Conservation (phyloP, 2,329 filamentous ascomycete genomes). For the Arthrobotrys megalospora region DNA sequence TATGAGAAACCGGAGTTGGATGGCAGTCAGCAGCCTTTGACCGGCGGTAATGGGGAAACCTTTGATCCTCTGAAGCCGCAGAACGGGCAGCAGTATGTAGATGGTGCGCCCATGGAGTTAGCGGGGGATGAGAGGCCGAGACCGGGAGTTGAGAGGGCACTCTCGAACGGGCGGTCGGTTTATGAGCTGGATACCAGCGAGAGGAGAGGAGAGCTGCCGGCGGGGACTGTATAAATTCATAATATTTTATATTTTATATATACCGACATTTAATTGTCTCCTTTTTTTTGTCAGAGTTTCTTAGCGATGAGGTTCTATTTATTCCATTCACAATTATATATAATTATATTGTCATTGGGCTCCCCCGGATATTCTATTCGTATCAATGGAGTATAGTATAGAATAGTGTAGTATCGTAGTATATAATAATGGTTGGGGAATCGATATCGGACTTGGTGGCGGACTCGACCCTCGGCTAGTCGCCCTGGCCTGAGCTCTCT, state of each 20-base stretch:
- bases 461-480: conserved; percentile 43
- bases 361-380: conserved; percentile 5
- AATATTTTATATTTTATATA: not conserved
- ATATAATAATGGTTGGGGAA: not conserved
- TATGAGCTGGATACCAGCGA: conserved; percentile 39
- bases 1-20: conserved; percentile 58
- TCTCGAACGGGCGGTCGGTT: conserved; percentile 12
- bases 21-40: conserved; percentile 17
- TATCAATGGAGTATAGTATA: not conserved
- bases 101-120: conserved; percentile 22
- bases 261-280: not conserved
- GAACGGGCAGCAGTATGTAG: not conserved
- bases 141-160: not conserved
- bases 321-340: not conserved
- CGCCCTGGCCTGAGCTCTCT: conserved; percentile 23
- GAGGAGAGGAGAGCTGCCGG: conserved; percentile 33
- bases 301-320: not conserved
- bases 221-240: not conserved
- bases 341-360: not conserved
- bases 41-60: not conserved
- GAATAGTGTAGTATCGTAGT: too few relatives aligned
- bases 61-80: conserved; percentile 31
- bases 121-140: conserved; percentile 5
- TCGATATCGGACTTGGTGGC: not conserved
- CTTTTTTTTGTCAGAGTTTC: conserved; percentile 11